A percentile compares a stretch with the other conserved stretches of the same genome.
Conservation (phyloP, 176 grass and related monocot species). For the Alloteropsis semialata region DNA sequence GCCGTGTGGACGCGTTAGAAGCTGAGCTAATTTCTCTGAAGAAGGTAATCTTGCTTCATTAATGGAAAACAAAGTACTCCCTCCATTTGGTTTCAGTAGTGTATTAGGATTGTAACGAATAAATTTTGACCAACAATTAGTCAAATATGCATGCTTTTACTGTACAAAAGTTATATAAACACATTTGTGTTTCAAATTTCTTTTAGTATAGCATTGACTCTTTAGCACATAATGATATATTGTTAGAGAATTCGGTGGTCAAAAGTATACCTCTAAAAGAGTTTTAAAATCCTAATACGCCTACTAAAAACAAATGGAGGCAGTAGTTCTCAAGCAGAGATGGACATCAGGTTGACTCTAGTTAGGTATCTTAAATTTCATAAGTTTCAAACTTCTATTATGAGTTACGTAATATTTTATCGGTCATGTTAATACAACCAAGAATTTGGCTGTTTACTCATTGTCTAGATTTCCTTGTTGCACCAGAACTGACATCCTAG, state of each 20-base stretch:
- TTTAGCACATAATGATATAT: neutral
- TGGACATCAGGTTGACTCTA: neutral
- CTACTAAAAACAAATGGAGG: neutral
- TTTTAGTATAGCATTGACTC: neutral
- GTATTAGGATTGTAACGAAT: neutral
- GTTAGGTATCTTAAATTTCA: constrained; percentile 9
- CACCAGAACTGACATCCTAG: neutral
- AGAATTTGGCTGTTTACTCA: neutral
- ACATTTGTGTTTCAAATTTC: too few species aligned
- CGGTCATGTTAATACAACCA: neutral
- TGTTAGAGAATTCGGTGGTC: neutral
- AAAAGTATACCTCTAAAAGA: neutral
- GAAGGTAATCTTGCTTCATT: constrained; percentile 54
- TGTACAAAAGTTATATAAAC: neutral
- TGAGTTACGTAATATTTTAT: neutral
- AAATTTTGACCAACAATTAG: neutral
- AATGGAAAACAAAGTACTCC: neutral
- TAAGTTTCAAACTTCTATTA: neutral
- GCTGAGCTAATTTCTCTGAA: constrained; percentile 91
- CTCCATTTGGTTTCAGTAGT: neutral
- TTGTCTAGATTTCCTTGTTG: neutral
- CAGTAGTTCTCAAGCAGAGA: neutral
- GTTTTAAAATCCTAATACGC: neutral
- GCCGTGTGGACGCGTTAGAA: constrained; percentile 83
- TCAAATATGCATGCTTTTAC: neutral